Percentiles rank a stretch among this genome's conserved stretches.
phyloP scores from a whole-genome alignment of 1,139 yeast genomes.

The Diutina rugosa region DNA sequence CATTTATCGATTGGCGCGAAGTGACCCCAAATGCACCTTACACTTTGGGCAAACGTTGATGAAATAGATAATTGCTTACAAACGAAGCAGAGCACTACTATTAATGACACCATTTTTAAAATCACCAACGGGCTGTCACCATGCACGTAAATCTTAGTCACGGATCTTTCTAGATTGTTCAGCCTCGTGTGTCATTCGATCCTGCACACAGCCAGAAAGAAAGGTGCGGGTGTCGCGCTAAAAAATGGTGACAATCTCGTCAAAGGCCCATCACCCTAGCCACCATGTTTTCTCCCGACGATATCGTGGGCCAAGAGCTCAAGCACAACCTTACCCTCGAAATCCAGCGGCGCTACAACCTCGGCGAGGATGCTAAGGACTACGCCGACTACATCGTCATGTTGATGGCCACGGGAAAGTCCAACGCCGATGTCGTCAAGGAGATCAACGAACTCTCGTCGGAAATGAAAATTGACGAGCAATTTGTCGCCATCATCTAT shows the following conservation, averaged over 20 bases:
- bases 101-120: too few species aligned
- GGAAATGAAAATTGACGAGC: constrained; percentile 48
- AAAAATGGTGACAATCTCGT: not conserved
- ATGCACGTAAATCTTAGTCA: too few species aligned
- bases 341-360: not conserved
- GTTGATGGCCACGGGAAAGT: constrained; percentile 59
- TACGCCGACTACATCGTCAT: constrained; percentile 72
- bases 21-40: too few species aligned
- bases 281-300: constrained; percentile 1
- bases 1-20: too few species aligned
- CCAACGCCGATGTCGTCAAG: constrained; percentile 45
- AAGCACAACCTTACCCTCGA: not conserved
- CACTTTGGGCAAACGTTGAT: too few species aligned
- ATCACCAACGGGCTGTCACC: too few species aligned
- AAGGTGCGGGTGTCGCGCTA: not conserved
- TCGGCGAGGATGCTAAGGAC: constrained; percentile 54
- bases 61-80: too few species aligned
- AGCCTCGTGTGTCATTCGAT: not conserved
- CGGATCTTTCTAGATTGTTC: too few species aligned
- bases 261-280: not conserved
- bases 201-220: not conserved
- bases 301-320: constrained; percentile 1
- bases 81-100: too few species aligned
- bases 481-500: constrained; percentile 38
- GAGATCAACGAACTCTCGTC: constrained; percentile 52